Evolutionary conservation across 345 rosid species (phyloP).

Genomic region (Hibiscus trionum): DNA sequence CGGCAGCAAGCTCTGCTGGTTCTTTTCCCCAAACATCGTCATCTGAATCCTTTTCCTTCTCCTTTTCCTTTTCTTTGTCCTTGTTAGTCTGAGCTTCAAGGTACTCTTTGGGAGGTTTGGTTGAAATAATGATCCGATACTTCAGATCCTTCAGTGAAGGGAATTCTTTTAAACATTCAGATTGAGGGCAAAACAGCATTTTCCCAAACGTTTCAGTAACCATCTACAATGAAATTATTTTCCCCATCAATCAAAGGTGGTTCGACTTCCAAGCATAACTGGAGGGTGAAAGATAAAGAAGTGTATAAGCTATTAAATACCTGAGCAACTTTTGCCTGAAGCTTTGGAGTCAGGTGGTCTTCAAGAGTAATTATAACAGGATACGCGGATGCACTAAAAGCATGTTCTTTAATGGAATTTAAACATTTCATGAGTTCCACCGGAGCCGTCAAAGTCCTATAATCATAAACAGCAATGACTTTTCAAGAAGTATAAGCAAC

Average conservation of each 20-base stretch:
- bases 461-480: slow-evolving; percentile 18
- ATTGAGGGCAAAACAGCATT: slow-evolving; percentile 42
- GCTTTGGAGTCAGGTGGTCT: slow-evolving; percentile 68
- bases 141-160: slow-evolving; percentile 69
- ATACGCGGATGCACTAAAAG: slow-evolving; percentile 58
- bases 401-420: slow-evolving; percentile 57
- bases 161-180: slow-evolving; percentile 39
- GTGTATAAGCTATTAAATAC: slow-evolving; percentile 17
- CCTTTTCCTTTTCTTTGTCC: slow-evolving; percentile 24
- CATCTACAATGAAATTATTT: slow-evolving; percentile 35
- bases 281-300: neutral
- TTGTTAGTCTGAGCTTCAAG: slow-evolving; percentile 19
- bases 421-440: slow-evolving; percentile 67
- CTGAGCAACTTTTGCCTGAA: slow-evolving; percentile 72
- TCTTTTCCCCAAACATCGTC: slow-evolving; percentile 53
- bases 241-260: neutral
- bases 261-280: neutral
- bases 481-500: neutral
- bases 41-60: slow-evolving; percentile 40
- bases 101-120: slow-evolving; percentile 54
- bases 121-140: slow-evolving; percentile 50
- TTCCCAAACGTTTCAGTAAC: slow-evolving; percentile 41
- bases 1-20: slow-evolving; percentile 27
- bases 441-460: slow-evolving; percentile 74
- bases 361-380: slow-evolving; percentile 75